A percentile compares a stretch with the other conserved stretches of the same genome.
These are phyloP conservation scores for Ilex aquifolium DNA, from an alignment of 257 asterid genomes.

Conservation along the genomic window DNA sequence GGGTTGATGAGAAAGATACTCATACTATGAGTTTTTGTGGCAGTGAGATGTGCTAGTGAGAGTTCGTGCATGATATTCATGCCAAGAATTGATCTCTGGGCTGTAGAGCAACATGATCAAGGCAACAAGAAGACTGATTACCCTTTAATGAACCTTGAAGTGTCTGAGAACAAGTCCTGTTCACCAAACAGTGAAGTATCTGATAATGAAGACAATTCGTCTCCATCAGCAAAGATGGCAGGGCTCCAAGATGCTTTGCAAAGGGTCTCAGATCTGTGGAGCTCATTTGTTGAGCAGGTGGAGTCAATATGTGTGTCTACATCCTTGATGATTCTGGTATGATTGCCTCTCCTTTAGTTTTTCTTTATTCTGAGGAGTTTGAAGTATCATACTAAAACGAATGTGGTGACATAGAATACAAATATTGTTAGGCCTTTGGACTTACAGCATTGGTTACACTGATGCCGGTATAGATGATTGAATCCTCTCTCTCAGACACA, in stretches of 20 bases:
- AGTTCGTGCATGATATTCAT: conserved; percentile 62
- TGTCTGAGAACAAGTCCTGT: conserved; percentile 5
- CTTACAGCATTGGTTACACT: neutral
- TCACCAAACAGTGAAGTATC: no score
- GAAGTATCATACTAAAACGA: neutral
- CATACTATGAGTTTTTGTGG: conserved; percentile 24
- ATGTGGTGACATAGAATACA: neutral
- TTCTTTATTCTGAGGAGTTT: neutral
- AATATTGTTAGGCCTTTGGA: neutral
- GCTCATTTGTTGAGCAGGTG: conserved; percentile 77
- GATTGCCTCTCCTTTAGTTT: conserved; percentile 8
- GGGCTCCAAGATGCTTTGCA: conserved; percentile 29
- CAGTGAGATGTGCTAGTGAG: conserved; percentile 81
- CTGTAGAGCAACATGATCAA: conserved; percentile 46
- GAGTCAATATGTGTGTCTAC: conserved; percentile 63
- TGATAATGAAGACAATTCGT: no score
- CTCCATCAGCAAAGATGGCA: conserved; percentile 20
- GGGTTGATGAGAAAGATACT: neutral
- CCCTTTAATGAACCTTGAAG: conserved; percentile 21
- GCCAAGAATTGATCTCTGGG: conserved; percentile 97
- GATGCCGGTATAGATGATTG: neutral
- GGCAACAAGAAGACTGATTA: conserved; percentile 29
- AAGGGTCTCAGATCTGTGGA: conserved; percentile 75
- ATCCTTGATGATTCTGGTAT: conserved; percentile 82
- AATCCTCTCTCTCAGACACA: no score